Evolutionary conservation across 2,329 filamentous ascomycete species (phyloP), one percentile per base, ranked within the genome.

Genomic region (Colletotrichum sp.): DNA sequence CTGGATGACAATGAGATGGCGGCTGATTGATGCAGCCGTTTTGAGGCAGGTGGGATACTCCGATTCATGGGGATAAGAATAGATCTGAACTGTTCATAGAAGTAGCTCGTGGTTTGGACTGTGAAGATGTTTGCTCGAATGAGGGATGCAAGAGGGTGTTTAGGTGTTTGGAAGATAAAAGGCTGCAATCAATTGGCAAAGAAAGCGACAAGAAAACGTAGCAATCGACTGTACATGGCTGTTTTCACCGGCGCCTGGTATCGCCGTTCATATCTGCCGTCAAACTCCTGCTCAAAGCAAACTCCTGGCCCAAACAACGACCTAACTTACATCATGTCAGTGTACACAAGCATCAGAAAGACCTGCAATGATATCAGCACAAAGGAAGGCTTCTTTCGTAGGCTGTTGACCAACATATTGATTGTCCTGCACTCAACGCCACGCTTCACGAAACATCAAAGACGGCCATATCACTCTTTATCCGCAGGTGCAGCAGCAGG

Each of bases 1-100:
- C 5, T 70, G 61, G 66, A 32, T 15, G 71, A 76, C 13, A 36
- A 76, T 12, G 72, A 74, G 74, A 74, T 74, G 71, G 59, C 52
- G 28, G 74, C 48, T 4, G 65, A 48, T 25, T 76, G 36, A 75
- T 28, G 13, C n/a, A 6, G 6, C 13, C 7, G 5, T 6, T 22
- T 7, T 8, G 8, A 15, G 22, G 12, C 36, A 19, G 22, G 9
- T 44, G 8, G 13, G 6, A 64, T 3, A 22, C 3, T n/a, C 8
- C 13, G 28, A 11, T 34, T 36, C 60, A 12, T 25, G 3, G 15
- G 63, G 27, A 13, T 25, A 25, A 25, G 16, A 64, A 25, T 48
- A 32, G 52, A 6, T 22, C 19, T 48, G n/a, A 3, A 22, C 27
- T 16, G 7, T 13, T 68, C 25, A 16, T 44, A 5, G 5, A 28